Evolutionary conservation across 768 basidiomycete genomes (phyloP), one percentile per base, ranked within the genome.

Genomic region (Kwoniella sp.): DNA sequence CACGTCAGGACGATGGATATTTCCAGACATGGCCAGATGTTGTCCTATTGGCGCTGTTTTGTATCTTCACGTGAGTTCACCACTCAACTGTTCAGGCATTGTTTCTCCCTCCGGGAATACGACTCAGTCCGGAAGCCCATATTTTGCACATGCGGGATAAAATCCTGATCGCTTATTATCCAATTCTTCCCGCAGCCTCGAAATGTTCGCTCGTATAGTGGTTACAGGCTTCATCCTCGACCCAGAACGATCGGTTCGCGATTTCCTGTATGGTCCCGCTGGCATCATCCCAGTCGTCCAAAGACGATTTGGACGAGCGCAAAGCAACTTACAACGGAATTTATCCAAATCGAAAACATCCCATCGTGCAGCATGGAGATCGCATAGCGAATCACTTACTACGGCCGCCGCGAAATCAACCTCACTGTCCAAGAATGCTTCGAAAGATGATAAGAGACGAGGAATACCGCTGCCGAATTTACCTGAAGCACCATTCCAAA

Each of bases 11-110:
- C 46, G 55, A 67, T 29, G 92, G 92, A 8, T 97, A 90, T 82
- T 96, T 97, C 81, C 86, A 88, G 63, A 68, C 80, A 13, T 97
- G 94, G 94, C 91, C 93, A 72, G 94, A 97, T 79, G 88, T 86
- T 72, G 87, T 83, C 21, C 82, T 97, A n/a, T 91, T 97, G 77
- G 85, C 73, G 21, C 81, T 97, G 58, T 97, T 97, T 80, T 80
- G 88, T 63, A 72, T 90, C 70, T 97, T 92, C 84, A 92, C 92
- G 89, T 89, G 81, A 73, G 88, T 85, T 15, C 8, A 17, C 46
- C 19, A 47, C 48, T 49, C 24, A 24, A 13, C 33, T 33, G 33
- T 33, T 13, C 13, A 6, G 7, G 13, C 33, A 33, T 5, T 6
- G 33, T 33, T 5, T 13, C 33, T 33, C n/a, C n/a, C n/a, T n/a